Evolutionary conservation across 176 grass and related monocot genomes (phyloP).

Genomic region (Aegilops bicornis): DNA sequence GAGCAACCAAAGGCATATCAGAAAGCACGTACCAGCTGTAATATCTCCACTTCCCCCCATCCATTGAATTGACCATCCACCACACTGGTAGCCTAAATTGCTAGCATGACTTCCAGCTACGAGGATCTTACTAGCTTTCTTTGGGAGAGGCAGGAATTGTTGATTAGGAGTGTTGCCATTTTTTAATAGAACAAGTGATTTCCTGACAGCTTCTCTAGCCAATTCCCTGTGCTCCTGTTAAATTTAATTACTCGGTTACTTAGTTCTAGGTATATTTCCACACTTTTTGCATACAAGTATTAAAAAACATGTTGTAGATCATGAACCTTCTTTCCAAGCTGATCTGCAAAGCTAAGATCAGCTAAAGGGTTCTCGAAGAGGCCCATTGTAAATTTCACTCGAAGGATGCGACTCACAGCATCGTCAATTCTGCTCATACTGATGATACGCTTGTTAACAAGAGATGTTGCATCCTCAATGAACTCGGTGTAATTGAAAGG

Average conservation of each 20-base stretch:
- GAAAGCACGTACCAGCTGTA: constrained; percentile 60
- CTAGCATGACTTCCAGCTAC: constrained; percentile 84
- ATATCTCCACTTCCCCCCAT: constrained; percentile 81
- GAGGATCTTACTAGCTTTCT: constrained; percentile 86
- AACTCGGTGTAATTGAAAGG: constrained; percentile 78
- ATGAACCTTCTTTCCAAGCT: constrained; percentile 93
- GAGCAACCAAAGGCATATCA: constrained; percentile 9
- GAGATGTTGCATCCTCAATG: constrained; percentile 67
- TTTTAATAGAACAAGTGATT: constrained; percentile 94
- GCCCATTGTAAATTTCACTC: constrained; percentile 97
- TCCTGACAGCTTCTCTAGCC: constrained; percentile 96
- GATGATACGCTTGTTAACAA: constrained; percentile 72
- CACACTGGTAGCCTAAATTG: constrained; percentile 97
- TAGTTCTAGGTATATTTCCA: constrained; percentile 19
- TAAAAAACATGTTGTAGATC: neutral
- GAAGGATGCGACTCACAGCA: constrained; percentile 83
- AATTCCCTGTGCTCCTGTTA: constrained; percentile 91
- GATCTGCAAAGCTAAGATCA: constrained; percentile 84
- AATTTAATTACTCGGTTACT: constrained; percentile 25
- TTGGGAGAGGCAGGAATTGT: constrained; percentile 76
- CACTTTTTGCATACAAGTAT: neutral
- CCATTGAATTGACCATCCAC: constrained; percentile 97
- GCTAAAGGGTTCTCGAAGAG: constrained; percentile 87
- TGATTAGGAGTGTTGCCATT: constrained; percentile 70
- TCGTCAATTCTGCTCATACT: constrained; percentile 88